Base-by-base conservation (phyloP, 257 asterid species). In the Rubia yunnanensis region DNA sequence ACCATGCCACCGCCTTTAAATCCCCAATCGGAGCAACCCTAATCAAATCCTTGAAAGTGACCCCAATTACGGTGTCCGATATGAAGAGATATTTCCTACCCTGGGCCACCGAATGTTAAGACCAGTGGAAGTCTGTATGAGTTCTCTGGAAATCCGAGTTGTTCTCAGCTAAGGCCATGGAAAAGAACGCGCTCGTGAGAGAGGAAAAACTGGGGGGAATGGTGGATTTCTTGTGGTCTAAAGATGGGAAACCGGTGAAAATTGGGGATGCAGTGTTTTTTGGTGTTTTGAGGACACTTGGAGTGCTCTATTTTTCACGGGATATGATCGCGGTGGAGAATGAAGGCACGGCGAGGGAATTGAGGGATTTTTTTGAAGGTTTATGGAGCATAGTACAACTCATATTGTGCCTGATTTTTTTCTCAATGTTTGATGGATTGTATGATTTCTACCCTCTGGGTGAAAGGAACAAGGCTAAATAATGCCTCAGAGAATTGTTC, bases 41-140 rank as follows among this genome's bases (percentile, higher is more conserved):
- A n/a, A n/a, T n/a, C n/a, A n/a, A n/a, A n/a, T n/a, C 81, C 5
- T 77, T 83, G 0, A 78, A 78, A 68, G 81, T 81, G 26, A 81
- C 81, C 27, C 86, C 86, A 0, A 75, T 81, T 10, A 61, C 76
- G 20, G 75, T 73, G 50, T 68, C 77, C 10, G 83, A 81, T 34
- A 72, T 81, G 5, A 70, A 41, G 60, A 46, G 39, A 41, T 78
- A 49, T 26, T 81, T 83, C 10, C 75, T 80, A 13, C 73, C 78
- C 5, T 78, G 85, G 83, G 66, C 86, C 4, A 64, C 79, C 3
- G 79, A 81, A 5, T 75, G 83, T 71, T 38, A 31, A 22, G 22
- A 23, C 5, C 58, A 67, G 2, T 81, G 85, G 85, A 77, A 67
- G 30, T 48, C 73, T 5, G 35, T 78, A 2, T 59, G 81, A 69